Conservation (phyloP, 805 yeast species). For the Starmerella gropengiesseri region DNA sequence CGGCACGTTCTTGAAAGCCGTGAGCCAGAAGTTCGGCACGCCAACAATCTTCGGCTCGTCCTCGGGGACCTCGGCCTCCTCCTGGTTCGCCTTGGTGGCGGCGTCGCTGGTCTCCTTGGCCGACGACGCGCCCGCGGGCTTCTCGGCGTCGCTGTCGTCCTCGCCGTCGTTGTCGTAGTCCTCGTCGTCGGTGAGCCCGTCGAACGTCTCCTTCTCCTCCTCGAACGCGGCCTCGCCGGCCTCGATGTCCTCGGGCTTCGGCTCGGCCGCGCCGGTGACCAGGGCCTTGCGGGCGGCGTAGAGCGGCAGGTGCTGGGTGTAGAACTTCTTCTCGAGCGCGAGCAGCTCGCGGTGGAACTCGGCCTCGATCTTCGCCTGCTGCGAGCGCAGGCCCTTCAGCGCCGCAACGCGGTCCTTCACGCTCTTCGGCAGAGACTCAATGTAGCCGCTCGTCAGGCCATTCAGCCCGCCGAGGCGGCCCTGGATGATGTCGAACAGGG, state of each 20-base stretch:
- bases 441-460: conserved; percentile 80
- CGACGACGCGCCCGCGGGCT: conserved; percentile 16
- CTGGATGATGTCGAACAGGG: conserved; percentile 74
- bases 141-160: conserved; percentile 27
- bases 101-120: background rate
- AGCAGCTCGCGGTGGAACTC: conserved; percentile 84
- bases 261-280: conserved; percentile 62
- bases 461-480: conserved; percentile 75
- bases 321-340: conserved; percentile 73
- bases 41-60: conserved; percentile 44
- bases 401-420: conserved; percentile 73
- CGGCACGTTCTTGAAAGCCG: conserved; percentile 79
- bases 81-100: conserved; percentile 20
- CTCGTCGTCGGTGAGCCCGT: conserved; percentile 36
- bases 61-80: conserved; percentile 33
- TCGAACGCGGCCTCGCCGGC: conserved; percentile 65
- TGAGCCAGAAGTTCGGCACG: conserved; percentile 92
- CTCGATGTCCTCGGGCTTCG: conserved; percentile 65
- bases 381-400: conserved; percentile 67
- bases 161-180: conserved; percentile 34
- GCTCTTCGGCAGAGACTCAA: conserved; percentile 57
- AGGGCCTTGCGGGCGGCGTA: conserved; percentile 62
- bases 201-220: conserved; percentile 38
- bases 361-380: conserved; percentile 73
- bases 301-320: conserved; percentile 61